Evolutionary conservation across 1,139 yeast species (phyloP), one percentile per base, ranked within the genome.

Genomic region (Taiozyma sp.): DNA sequence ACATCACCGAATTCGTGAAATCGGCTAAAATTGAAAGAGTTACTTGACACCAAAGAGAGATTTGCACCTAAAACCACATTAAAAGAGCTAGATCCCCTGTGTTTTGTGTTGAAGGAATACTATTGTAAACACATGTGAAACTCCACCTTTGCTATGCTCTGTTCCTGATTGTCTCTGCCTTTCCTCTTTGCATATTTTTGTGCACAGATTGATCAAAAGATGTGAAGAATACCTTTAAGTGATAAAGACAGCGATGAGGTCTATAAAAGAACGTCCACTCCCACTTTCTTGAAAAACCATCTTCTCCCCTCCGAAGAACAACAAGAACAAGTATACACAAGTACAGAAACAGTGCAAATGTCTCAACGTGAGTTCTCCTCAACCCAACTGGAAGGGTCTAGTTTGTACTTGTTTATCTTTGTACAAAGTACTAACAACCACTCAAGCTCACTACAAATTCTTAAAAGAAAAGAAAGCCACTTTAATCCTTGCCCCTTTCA

Each of bases 401-500:
- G 27, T 24, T 24, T 24, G 4, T 24, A 8, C 8, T 24, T 24
- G 8, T 24, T 8, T 24, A 24, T 24, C 27, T 24, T 24, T 24
- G 8, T 24, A 24, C 27, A 6, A 6, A 14, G 2, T 48, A 48
- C 50, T 47, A 51, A 46, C 47, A 2, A 23, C 5, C 9, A 27
- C 19, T 30, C 9, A 9, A 47, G 54, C 69, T 51, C 58, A 62
- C 32, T 84, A 76, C 73, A 78, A 80, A 57, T 81, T 72, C 64
- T 78, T 78, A 62, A 76, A 81, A 48, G 65, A 74, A 45, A 81
- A 76, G 59, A 74, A 80, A 54, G 79, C 82, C 32, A 78, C 89
- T 23, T 72, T 91, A 51, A 80, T 91, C 58, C 76, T 58, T 29
- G 97, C 96, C 0, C 97, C 97, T 49, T 91, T 91, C 67, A 83